phyloP scores from a whole-genome alignment of 2,329 filamentous ascomycete species.

The Microcyclosporella mali region DNA sequence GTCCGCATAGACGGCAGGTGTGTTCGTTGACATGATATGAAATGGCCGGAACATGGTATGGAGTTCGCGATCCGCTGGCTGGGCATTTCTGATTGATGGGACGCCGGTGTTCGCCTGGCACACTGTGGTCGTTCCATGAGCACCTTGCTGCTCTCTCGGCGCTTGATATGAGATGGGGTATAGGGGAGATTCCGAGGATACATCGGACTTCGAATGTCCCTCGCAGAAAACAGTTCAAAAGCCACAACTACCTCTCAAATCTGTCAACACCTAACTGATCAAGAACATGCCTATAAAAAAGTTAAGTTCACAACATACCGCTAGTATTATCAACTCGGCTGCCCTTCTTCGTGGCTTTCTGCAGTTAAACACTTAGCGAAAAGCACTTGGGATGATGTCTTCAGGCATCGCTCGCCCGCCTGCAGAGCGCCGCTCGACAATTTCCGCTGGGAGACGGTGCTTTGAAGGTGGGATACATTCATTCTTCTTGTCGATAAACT shows the following conservation, averaged over 20 bases:
- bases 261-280: background rate
- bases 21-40: conserved; percentile 4
- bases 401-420: conserved; percentile 52
- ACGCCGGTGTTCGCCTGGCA: background rate
- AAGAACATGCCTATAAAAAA: background rate
- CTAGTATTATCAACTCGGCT: conserved; percentile 72
- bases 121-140: background rate
- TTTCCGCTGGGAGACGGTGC: conserved; percentile 58
- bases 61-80: conserved; percentile 2
- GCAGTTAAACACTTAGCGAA: conserved; percentile 94
- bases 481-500: background rate
- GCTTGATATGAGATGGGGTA: conserved; percentile 2
- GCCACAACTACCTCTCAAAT: background rate
- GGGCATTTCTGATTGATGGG: background rate
- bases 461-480: conserved; percentile 82
- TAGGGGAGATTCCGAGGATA: conserved; percentile 3
- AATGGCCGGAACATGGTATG: conserved; percentile 7
- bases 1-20: conserved; percentile 13
- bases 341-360: conserved; percentile 63
- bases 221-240: conserved; percentile 3
- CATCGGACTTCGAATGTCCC: conserved; percentile 4
- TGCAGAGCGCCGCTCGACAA: conserved; percentile 69
- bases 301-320: background rate
- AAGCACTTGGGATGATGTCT: conserved; percentile 53
- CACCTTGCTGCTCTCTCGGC: background rate